phyloP scores from a whole-genome alignment of 768 basidiomycete genomes.

The Amanita pseudoporphyria region DNA sequence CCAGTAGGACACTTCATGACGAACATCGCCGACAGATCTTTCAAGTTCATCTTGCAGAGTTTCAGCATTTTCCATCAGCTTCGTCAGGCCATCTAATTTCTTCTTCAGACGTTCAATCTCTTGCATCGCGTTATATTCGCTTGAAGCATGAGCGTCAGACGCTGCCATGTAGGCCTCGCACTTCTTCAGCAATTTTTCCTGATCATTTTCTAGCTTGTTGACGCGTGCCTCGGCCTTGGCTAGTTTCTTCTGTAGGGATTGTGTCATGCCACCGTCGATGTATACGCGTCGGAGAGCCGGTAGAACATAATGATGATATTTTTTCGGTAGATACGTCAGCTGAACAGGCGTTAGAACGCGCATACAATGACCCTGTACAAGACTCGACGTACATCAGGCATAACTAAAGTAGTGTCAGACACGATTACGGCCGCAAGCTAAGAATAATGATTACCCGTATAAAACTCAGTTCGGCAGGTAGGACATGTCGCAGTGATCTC shows the following conservation, averaged over 20 bases:
- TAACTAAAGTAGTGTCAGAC: slow-evolving; percentile 16
- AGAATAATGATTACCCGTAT: slow-evolving; percentile 31
- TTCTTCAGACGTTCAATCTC: background rate
- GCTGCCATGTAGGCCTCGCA: slow-evolving; percentile 31
- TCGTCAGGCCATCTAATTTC: background rate
- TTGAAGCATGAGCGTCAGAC: slow-evolving; percentile 21
- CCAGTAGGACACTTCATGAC: background rate
- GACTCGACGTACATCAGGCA: slow-evolving; percentile 18
- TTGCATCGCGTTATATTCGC: slow-evolving; percentile 18
- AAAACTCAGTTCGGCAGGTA: slow-evolving; percentile 45
- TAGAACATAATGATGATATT: slow-evolving; percentile 37
- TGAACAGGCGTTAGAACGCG: slow-evolving; percentile 14
- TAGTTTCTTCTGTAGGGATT: slow-evolving; percentile 23
- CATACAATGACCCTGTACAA: background rate
- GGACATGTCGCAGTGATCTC: slow-evolving; percentile 42
- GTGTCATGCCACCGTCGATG: slow-evolving; percentile 23
- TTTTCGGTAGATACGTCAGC: slow-evolving; percentile 35
- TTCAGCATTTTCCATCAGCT: background rate
- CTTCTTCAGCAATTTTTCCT: slow-evolving; percentile 31
- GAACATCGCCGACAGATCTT: background rate
- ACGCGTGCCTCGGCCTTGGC: slow-evolving; percentile 28
- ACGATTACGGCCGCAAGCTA: slow-evolving; percentile 12
- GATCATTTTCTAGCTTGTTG: slow-evolving; percentile 26
- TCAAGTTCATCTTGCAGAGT: background rate
- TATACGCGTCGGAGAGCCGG: slow-evolving; percentile 43